Evolutionary conservation across 2,329 filamentous ascomycete species (phyloP), one percentile per base, ranked within the genome.

Genomic region (Aspergillus unguis): DNA sequence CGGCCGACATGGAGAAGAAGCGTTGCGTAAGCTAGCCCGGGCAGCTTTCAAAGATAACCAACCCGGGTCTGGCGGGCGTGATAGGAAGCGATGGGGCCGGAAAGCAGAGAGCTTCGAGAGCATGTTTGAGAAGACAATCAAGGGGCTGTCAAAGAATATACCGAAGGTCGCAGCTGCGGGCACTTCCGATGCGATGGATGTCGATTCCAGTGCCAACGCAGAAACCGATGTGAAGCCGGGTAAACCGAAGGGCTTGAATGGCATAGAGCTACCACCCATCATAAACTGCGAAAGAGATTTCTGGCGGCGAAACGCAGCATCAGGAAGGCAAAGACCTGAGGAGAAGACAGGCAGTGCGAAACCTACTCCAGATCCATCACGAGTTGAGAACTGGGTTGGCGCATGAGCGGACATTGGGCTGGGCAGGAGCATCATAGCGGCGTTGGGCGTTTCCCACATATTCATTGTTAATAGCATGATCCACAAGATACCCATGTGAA

Each of bases 1-100:
- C 64, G 84, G 84, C 10, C 78, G 85, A 42, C 68, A 84, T 54
- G 85, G 84, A 6, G 85, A 87, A 65, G 81, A 85, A 61, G 84
- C 84, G 23, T 67, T 87, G 57, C 74, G 84, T 44, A 85, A 83
- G 62, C 71, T 87, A 63, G 76, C 78, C 3, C 79, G 80, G 27
- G 77, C 77, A 1, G 72, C 71, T 9, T 71, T 68, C 52, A 69
- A 75, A 54, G 65, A 75, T 45, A 71, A 72, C 25, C 66, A 74
- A 33, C 62, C 65, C 3, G 73, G 72, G 47, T 70, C 70, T 10
- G 70, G 72, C 28, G 74, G 70, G 35, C 66, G 68, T 42, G 70
- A 76, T 47, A 73, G 72, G 61, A 68, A 63, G 56, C 62, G 65
- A 10, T 72, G 71, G 70, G 69, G 70, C 40, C 59, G 68, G 50